A percentile compares a stretch with the other conserved stretches of the same genome.
Evolutionary conservation across 2,329 filamentous ascomycete species (phyloP).

Genomic region (Fusarium succisae): DNA sequence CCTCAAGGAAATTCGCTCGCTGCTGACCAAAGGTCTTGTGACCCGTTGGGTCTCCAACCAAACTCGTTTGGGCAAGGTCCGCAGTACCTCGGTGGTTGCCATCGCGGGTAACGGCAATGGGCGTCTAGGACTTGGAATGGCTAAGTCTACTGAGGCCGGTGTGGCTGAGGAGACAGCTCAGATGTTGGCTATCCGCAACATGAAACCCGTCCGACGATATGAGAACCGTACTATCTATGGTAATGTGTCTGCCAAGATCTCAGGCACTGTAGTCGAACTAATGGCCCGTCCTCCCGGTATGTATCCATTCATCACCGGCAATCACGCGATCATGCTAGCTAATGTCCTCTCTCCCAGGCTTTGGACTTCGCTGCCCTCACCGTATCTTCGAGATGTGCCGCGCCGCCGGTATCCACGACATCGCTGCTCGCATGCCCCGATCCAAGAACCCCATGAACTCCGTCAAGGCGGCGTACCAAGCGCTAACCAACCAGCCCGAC

Average conservation of each 20-base stretch:
- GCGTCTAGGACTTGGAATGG: constrained; percentile 86
- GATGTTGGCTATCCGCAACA: constrained; percentile 86
- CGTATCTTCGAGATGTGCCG: constrained; percentile 96
- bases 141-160: constrained; percentile 80
- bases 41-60: constrained; percentile 84
- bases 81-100: constrained; percentile 76
- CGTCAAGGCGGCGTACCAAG: constrained; percentile 88
- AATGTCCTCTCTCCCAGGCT: constrained; percentile 68
- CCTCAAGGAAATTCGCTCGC: constrained; percentile 59
- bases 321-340: constrained; percentile 4
- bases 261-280: constrained; percentile 85
- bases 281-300: constrained; percentile 87
- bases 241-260: constrained; percentile 83
- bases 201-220: constrained; percentile 91
- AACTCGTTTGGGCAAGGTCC: constrained; percentile 94
- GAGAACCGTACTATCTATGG: constrained; percentile 94
- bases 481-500: constrained; percentile 82
- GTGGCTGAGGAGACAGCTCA: constrained; percentile 77
- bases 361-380: constrained; percentile 90
- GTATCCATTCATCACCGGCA: constrained; percentile 41
- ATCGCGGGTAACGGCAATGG: constrained; percentile 90
- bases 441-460: constrained; percentile 98
- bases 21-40: constrained; percentile 79
- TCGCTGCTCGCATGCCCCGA: constrained; percentile 83
- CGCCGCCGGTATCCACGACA: constrained; percentile 84